Conservation (phyloP, 2,329 filamentous ascomycete species). For the Cercospora berteroae region DNA sequence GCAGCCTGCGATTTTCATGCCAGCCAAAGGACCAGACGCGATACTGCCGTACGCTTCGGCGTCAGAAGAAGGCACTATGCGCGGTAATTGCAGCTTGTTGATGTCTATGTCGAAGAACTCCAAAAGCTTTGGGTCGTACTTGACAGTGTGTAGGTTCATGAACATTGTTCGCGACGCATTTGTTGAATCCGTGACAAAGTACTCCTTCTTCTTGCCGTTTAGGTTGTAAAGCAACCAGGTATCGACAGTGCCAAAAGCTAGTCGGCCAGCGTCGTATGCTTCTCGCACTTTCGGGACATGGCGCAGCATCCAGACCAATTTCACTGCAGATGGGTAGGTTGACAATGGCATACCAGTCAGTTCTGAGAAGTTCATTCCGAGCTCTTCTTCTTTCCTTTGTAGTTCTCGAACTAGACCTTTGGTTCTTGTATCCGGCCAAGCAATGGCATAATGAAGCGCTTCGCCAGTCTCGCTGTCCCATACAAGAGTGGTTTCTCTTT, state of each 20-base stretch:
- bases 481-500: conserved; percentile 81
- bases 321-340: conserved; percentile 84
- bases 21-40: conserved; percentile 63
- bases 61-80: conserved; percentile 79
- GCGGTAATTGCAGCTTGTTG: conserved; percentile 70
- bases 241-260: conserved; percentile 88
- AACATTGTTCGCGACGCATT: conserved; percentile 94
- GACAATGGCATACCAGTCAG: conserved; percentile 80
- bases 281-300: conserved; percentile 67
- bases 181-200: conserved; percentile 80
- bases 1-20: conserved; percentile 73
- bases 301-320: conserved; percentile 79
- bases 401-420: conserved; percentile 73
- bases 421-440: conserved; percentile 86
- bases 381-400: conserved; percentile 64
- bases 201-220: conserved; percentile 65
- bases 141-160: conserved; percentile 77
- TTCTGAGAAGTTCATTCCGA: conserved; percentile 58
- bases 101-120: conserved; percentile 77
- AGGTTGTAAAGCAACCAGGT: conserved; percentile 83
- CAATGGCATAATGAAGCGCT: conserved; percentile 78
- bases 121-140: conserved; percentile 76
- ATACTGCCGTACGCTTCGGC: conserved; percentile 69
- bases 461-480: conserved; percentile 82
- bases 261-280: conserved; percentile 72